phyloP scores from a whole-genome alignment of 345 rosid genomes.

The Eucalyptus tenuipes region DNA sequence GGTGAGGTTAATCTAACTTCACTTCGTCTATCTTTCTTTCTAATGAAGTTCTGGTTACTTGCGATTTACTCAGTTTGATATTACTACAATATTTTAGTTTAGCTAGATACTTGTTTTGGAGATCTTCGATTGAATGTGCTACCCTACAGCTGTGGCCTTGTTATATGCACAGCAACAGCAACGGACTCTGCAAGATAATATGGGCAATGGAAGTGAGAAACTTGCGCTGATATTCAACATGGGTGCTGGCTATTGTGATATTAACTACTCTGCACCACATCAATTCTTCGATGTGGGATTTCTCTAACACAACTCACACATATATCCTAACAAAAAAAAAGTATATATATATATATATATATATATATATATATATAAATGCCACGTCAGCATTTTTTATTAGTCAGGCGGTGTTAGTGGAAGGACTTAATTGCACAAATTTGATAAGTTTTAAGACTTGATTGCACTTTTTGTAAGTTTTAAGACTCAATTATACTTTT shows the following conservation, averaged over 20 bases:
- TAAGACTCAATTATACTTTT: rapidly evolving
- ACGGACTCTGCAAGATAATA: no score
- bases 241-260: no score
- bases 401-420: rapidly evolving
- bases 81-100: background rate
- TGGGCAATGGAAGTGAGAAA: no score
- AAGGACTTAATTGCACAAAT: no score
- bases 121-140: background rate
- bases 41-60: background rate
- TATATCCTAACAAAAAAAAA: no score
- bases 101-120: background rate
- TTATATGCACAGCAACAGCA: no score
- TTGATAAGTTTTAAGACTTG: rapidly evolving
- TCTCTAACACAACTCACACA: no score
- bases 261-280: rapidly evolving
- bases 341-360: no score
- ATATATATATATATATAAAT: rapidly evolving
- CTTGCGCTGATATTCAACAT: no score
- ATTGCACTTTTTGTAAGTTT: no score
- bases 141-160: no score
- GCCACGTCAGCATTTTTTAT: no score
- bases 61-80: background rate
- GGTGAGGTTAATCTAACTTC: constrained; percentile 28
- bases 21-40: background rate
- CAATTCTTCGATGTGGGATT: rapidly evolving